These are phyloP conservation scores for Coniochaeta sp. DNA, from an alignment of 2,329 filamentous ascomycete genomes.

Conservation along the genomic window DNA sequence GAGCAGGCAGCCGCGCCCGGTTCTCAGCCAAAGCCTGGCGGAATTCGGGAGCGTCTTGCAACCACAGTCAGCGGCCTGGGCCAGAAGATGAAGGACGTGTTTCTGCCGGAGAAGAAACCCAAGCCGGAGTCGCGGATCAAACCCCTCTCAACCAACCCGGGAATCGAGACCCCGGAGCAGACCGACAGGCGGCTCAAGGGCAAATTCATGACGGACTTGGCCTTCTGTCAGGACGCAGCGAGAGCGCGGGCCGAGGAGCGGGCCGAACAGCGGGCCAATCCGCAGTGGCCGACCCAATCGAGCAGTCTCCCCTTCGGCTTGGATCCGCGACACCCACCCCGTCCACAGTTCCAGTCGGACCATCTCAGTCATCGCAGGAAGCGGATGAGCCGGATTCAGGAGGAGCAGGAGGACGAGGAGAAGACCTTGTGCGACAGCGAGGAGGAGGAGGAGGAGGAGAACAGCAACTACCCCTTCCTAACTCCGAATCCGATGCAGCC, in stretches of 20 bases:
- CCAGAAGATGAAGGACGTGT: neutral
- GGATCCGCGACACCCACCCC: no score
- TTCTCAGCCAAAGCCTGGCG: conserved; percentile 34
- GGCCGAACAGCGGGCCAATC: neutral
- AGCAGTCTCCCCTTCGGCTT: neutral
- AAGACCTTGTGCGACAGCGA: conserved; percentile 5
- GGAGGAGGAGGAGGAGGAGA: neutral
- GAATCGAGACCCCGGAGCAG: neutral
- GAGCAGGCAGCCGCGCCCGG: conserved; percentile 53
- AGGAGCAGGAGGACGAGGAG: conserved; percentile 2
- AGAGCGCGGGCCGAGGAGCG: neutral
- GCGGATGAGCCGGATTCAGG: neutral
- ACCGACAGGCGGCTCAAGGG: neutral
- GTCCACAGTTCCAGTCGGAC: no score
- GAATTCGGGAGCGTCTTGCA: neutral
- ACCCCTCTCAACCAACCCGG: no score
- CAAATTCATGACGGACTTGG: neutral
- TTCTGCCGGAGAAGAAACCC: neutral
- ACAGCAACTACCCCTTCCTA: no score
- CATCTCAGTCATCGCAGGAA: neutral
- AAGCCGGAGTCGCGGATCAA: no score
- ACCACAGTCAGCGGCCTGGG: neutral
- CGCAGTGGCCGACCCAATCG: neutral
- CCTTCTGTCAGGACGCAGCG: neutral
- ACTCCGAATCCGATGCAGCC: neutral